Conservation (phyloP, 2,329 filamentous ascomycete species). For the Scedosporium dehoogii region DNA sequence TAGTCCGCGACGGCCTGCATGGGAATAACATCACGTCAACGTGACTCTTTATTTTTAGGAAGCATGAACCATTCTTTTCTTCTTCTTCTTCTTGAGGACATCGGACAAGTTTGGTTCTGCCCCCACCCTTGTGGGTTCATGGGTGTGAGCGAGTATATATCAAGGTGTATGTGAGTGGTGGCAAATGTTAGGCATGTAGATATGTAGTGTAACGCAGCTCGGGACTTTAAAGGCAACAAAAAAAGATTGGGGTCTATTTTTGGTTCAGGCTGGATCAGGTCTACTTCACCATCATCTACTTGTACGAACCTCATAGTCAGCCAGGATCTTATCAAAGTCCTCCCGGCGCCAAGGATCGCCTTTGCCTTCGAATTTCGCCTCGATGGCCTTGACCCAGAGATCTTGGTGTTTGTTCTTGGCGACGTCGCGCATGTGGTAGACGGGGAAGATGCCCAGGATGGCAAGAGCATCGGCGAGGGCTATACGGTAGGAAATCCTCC, state of each 20-base stretch:
- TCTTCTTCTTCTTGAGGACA: not conserved
- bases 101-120: not conserved
- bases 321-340: slow-evolving; percentile 58
- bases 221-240: not conserved
- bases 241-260: not conserved
- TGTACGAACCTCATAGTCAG: slow-evolving; percentile 36
- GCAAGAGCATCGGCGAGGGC: slow-evolving; percentile 57
- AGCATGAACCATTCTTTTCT: not conserved
- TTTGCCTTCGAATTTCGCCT: slow-evolving; percentile 41
- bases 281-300: not conserved
- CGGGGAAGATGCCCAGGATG: slow-evolving; percentile 56
- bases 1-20: slow-evolving; percentile 53
- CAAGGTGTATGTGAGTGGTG: not conserved
- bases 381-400: slow-evolving; percentile 7
- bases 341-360: slow-evolving; percentile 51
- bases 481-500: slow-evolving; percentile 15
- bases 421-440: slow-evolving; percentile 51
- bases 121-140: not conserved
- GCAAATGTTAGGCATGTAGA: not conserved
- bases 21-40: not conserved
- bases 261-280: slow-evolving; percentile 19
- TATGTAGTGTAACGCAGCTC: not conserved
- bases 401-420: slow-evolving; percentile 14
- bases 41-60: not conserved
- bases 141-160: not conserved